Evolutionary conservation across 2,329 filamentous ascomycete genomes (phyloP).

Genomic region (Thermoascus crustaceus): DNA sequence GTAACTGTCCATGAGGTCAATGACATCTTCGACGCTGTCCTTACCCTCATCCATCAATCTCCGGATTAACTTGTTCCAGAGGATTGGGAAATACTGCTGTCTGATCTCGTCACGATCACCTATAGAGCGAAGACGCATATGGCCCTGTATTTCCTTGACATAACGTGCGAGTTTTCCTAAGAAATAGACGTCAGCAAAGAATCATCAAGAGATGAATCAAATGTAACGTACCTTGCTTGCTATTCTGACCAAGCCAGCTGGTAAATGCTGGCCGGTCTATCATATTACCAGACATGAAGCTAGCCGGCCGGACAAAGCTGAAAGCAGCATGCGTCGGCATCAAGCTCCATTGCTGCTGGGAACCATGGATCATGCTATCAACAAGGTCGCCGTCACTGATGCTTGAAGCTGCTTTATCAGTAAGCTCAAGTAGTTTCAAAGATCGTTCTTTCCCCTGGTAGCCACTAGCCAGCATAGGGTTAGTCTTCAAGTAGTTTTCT

Average conservation of each 20-base stretch:
- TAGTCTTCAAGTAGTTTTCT: slow-evolving; percentile 88
- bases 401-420: slow-evolving; percentile 82
- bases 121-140: slow-evolving; percentile 86
- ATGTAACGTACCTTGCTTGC: slow-evolving; percentile 59
- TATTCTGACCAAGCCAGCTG: slow-evolving; percentile 90
- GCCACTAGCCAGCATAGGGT: slow-evolving; percentile 57
- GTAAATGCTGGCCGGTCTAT: slow-evolving; percentile 68
- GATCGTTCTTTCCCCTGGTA: slow-evolving; percentile 61
- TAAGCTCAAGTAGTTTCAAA: slow-evolving; percentile 76
- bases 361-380: slow-evolving; percentile 96
- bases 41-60: slow-evolving; percentile 70
- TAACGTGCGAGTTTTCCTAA: slow-evolving; percentile 61
- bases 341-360: slow-evolving; percentile 94
- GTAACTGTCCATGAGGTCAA: slow-evolving; percentile 95
- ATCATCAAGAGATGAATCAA: not conserved
- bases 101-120: slow-evolving; percentile 89
- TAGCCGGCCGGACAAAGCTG: slow-evolving; percentile 86
- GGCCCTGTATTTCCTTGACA: slow-evolving; percentile 89
- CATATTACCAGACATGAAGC: slow-evolving; percentile 74
- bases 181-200: slow-evolving; percentile 11
- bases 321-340: slow-evolving; percentile 97
- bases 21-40: slow-evolving; percentile 71
- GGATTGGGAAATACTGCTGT: slow-evolving; percentile 82
- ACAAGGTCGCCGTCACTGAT: slow-evolving; percentile 96
- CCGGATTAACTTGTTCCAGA: slow-evolving; percentile 75